Base-by-base conservation (phyloP, 2,329 filamentous ascomycete species). In the Endothia cerciana region DNA sequence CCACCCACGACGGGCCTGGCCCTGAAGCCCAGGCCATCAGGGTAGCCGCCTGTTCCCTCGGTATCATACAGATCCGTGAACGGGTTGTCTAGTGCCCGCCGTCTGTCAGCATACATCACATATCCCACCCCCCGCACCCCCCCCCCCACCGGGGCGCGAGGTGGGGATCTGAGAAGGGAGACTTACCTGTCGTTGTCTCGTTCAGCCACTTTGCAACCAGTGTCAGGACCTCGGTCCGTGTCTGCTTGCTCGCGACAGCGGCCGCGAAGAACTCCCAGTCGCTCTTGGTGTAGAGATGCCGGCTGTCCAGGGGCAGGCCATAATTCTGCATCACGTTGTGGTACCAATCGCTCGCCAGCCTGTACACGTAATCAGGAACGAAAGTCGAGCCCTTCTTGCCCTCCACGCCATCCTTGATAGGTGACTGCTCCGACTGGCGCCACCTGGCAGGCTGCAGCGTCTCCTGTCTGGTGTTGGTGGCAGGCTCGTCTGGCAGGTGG, bases 261-360 rank as follows among this genome's bases (percentile, higher is more conserved):
- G 93, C 92, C 0, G 92, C 91, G 76, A 95, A 94, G 75, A 96
- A 93, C 72, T 95, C 90, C 93, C 93, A 97, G 78, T 97, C 93
- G 38, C 90, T 93, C 79, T 97, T 97, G 41, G 92, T 90, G 77
- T 95, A 95, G 3, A 94, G 77, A 76, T 95, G 92, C 53, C 93
- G 87, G 70, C 86, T 91, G 77, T 97, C 93, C 8, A 97, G 85
- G 0, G 93, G 92, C 3, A 97, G 79, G 1, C 93, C 93, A 76
- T 94, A 96, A 72, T 86, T 88, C 75, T 96, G 92, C 70, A 92
- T 86, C 11, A 94, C 91, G 17, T 86, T 84, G 69, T 86, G 83
- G 79, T 96, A 97, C 91, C 91, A 96, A 66, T 89, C 83, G 57
- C 90, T 93, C 74, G 96, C 91, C 69, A 89, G 87, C 71, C 87